Base-by-base conservation (phyloP, 306 rosid genomes). In the Glycine latifolia region DNA sequence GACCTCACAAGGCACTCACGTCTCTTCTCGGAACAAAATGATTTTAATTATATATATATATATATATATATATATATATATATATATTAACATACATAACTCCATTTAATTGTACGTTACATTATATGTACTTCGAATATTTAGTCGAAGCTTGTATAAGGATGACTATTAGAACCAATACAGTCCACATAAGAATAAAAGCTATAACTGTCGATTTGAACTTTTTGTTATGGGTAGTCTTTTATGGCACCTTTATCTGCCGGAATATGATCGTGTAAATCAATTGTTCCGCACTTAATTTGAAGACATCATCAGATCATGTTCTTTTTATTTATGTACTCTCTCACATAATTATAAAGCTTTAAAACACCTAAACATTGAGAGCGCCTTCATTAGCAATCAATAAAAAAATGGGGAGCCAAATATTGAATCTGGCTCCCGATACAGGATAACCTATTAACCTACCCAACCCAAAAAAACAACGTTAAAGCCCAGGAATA, bases 401-500 rank as follows among this genome's bases (percentile, higher is more conserved):
- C 67, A 84, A 79, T 84, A 26, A 73, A 49, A 72, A 46, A 81
- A 55, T 75, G 76, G 2, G 71, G 80, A 85, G 53, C 60, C 82
- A 54, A 63, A 71, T 63, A 53, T 61, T 12, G 58, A 73, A 67
- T 41, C 60, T 8, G 9, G 47, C 47, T 58, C 68, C 71, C 60
- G 10, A 11, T 20, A 71, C 39, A 69, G 43, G 50, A 67, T 56
- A 55, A 59, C 77, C 72, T 46, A 69, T 26, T 26, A 66, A 76
- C 80, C 31, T 26, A 26, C 31, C 31, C 31, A 63, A 11, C 37
- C 72, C 3, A 31, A 44, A 44, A 48, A 77, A 3, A 3, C 17
- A 31, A 66, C 0, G 75, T 87, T 86, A 95, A 82, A 95, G 97
- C 60, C 99, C 99, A 2, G 97, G 97, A 81, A 95, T 95, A 50